Evolutionary conservation across 1,284 basidiomycete species (phyloP).

Genomic region (Xanthoconium separans): DNA sequence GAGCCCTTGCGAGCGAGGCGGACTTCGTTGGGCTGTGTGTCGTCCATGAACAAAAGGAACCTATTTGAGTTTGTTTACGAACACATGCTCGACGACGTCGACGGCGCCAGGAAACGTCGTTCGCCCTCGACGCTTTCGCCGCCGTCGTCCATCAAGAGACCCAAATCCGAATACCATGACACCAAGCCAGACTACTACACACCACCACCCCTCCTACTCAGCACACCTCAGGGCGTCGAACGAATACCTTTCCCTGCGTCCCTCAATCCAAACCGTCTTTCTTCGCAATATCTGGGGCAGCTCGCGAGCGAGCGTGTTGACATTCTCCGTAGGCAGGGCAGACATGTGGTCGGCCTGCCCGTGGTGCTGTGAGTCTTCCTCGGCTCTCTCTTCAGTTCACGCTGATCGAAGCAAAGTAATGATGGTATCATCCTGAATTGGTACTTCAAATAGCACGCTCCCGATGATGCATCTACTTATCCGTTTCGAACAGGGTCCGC

Average conservation of each 20-base stretch:
- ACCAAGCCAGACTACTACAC: not conserved
- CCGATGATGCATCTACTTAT: constrained; percentile 9
- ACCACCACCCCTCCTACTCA: constrained; percentile 22
- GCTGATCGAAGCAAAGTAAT: constrained; percentile 22
- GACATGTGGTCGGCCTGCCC: constrained; percentile 26
- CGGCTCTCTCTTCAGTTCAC: not conserved
- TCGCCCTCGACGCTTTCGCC: constrained; percentile 1
- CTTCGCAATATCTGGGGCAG: constrained; percentile 12
- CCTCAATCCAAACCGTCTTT: constrained; percentile 8
- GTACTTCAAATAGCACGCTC: constrained; percentile 14
- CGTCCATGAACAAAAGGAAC: constrained; percentile 30
- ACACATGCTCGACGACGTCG: not conserved
- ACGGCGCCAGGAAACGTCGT: constrained; percentile 16
- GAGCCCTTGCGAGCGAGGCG: constrained; percentile 38
- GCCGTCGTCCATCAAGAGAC: constrained; percentile 17
- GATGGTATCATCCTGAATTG: constrained; percentile 34
- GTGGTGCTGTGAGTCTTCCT: constrained; percentile 25
- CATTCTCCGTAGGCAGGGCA: constrained; percentile 21
- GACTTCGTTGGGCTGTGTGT: constrained; percentile 44
- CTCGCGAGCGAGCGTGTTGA: constrained; percentile 21
- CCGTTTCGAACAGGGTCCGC: constrained; percentile 17
- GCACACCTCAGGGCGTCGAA: constrained; percentile 28
- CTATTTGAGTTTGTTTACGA: constrained; percentile 28
- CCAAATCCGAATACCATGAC: constrained; percentile 20
- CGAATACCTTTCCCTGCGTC: constrained; percentile 22